phyloP scores from a whole-genome alignment of 2,329 filamentous ascomycete genomes.

The Stromatinia cepivora region DNA sequence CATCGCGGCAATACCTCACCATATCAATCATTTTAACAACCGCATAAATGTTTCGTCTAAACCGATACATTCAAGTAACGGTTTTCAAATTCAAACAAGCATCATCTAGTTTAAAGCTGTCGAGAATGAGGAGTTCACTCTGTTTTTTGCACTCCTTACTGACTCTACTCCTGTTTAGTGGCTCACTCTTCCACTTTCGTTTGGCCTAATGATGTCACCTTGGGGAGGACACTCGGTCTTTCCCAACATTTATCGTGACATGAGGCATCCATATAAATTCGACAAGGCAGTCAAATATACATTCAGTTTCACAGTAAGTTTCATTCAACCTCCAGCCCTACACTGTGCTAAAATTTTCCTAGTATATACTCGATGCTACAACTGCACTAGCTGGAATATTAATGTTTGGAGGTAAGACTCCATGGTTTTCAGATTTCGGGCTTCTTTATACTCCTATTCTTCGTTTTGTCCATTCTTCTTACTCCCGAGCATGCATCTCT shows the following conservation, averaged over 20 bases:
- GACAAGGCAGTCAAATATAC: conserved; percentile 72
- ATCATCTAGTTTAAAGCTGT: too few relatives aligned
- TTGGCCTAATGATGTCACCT: conserved; percentile 84
- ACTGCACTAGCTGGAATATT: conserved; percentile 83
- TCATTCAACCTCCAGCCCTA: background rate
- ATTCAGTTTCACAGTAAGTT: conserved; percentile 76
- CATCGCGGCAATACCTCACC: background rate
- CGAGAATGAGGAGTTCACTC: background rate
- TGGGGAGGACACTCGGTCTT: conserved; percentile 70
- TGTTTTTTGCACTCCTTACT: background rate
- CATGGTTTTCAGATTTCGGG: background rate
- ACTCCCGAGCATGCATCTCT: background rate
- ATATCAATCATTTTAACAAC: background rate
- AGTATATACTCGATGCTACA: conserved; percentile 77
- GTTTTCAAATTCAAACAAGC: background rate
- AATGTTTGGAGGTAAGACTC: conserved; percentile 71
- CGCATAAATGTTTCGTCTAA: background rate
- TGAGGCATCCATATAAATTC: conserved; percentile 72
- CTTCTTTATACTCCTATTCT: background rate
- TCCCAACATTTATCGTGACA: conserved; percentile 79
- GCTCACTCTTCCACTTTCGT: conserved; percentile 78
- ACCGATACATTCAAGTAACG: background rate
- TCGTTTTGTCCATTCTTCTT: background rate
- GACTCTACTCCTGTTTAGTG: conserved; percentile 48
- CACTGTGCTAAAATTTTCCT: conserved; percentile 9